phyloP scores from a whole-genome alignment of 2,329 filamentous ascomycete genomes.

The Aspergillus carbonarius region DNA sequence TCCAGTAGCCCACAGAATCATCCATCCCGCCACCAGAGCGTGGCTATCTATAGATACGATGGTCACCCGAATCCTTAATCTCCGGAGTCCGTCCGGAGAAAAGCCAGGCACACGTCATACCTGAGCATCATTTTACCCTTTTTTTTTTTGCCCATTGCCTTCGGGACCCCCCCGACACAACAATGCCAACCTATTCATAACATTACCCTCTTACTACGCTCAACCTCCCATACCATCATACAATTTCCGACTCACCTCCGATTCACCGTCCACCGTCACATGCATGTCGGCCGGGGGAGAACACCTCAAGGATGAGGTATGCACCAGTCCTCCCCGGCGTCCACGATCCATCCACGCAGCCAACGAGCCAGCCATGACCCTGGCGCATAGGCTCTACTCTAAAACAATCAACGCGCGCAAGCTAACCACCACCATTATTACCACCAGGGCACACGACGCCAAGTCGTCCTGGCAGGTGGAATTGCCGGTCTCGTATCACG shows the following conservation, averaged over 20 bases:
- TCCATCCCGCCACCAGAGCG: no score
- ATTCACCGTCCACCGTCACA: constrained; percentile 31
- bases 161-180: neutral
- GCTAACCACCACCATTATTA: neutral
- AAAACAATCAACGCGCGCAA: neutral
- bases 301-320: constrained; percentile 69
- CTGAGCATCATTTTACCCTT: neutral
- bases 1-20: neutral
- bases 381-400: neutral
- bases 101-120: neutral
- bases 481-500: constrained; percentile 84
- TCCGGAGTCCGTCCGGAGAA: neutral
- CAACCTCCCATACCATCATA: neutral
- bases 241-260: neutral
- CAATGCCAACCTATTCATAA: neutral
- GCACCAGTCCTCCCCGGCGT: constrained; percentile 2
- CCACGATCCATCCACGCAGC: neutral
- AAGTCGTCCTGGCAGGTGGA: constrained; percentile 66
- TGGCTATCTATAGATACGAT: no score
- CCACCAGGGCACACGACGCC: constrained; percentile 61
- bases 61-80: neutral
- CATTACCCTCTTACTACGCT: neutral
- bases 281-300: constrained; percentile 65
- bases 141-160: neutral
- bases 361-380: neutral